phyloP scores from a whole-genome alignment of 192 early-diverging fungal species.

The Gorgonomyces haynaldii region DNA sequence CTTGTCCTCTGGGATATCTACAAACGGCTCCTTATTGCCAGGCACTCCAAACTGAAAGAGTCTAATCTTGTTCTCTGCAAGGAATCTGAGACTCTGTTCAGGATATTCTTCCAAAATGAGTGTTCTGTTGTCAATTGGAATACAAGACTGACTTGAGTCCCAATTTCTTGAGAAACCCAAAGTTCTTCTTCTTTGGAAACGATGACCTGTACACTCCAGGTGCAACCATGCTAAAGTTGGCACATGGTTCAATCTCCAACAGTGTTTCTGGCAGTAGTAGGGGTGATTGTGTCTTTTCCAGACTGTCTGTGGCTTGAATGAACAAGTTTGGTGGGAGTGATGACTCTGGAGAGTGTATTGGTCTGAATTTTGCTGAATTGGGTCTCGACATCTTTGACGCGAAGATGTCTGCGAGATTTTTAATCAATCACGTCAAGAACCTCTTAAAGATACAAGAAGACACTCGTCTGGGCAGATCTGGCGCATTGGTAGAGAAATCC shows the following conservation, averaged over 20 bases:
- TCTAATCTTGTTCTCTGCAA: slow-evolving; percentile 71
- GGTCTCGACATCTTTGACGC: no score
- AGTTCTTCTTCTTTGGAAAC: slow-evolving; percentile 95
- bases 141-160: slow-evolving; percentile 80
- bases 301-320: no score
- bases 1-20: slow-evolving; percentile 42
- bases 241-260: slow-evolving; percentile 63
- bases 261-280: no score
- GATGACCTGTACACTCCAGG: slow-evolving; percentile 87
- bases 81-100: slow-evolving; percentile 81
- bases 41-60: slow-evolving; percentile 95
- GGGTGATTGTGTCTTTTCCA: no score
- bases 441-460: no score
- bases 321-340: no score
- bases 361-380: no score
- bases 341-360: no score
- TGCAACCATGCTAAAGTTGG: slow-evolving; percentile 93
- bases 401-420: no score
- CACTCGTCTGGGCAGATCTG: no score
- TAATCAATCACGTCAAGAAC: no score
- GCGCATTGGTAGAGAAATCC: no score
- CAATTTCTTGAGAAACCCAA: slow-evolving; percentile 80
- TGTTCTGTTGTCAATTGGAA: slow-evolving; percentile 38
- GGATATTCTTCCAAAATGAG: slow-evolving; percentile 96
- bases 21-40: slow-evolving; percentile 72